phyloP scores from a whole-genome alignment of 164 flowering plant species.

The Aristolochia fimbriata region DNA sequence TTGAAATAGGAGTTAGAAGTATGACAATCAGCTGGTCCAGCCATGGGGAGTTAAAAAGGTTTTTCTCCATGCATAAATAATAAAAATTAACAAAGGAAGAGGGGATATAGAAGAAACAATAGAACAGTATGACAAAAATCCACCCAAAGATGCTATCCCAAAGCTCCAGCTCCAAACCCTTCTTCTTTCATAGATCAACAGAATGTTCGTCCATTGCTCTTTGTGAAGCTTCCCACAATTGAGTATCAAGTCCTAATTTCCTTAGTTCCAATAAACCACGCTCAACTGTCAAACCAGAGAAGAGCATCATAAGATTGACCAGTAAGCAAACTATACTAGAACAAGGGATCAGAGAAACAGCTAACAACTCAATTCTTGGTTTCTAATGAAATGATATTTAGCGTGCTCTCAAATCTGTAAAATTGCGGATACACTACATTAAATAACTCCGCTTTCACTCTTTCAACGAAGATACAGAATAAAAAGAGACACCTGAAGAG shows the following conservation, averaged over 20 bases:
- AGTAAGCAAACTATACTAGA: not conserved
- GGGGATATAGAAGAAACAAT: no score
- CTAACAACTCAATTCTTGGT: no score
- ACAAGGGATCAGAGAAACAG: no score
- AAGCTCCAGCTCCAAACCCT: not conserved
- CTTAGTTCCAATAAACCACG: conserved; percentile 70
- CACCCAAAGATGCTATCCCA: not conserved
- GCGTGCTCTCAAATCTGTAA: not conserved
- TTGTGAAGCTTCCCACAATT: conserved; percentile 74
- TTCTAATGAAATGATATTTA: not conserved
- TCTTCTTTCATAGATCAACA: not conserved
- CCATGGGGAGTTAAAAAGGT: no score
- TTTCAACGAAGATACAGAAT: not conserved
- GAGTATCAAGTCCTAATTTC: conserved; percentile 69
- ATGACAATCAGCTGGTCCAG: no score
- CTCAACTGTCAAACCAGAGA: conserved; percentile 42
- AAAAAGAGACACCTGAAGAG: no score
- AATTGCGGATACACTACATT: not conserved
- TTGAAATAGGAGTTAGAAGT: no score
- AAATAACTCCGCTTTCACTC: not conserved
- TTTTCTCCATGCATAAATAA: no score
- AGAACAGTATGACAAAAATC: no score
- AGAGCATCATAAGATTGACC: not conserved
- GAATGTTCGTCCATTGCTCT: conserved; percentile 9
- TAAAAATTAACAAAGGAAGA: no score